These are phyloP conservation scores for Sutorius eximius DNA, from an alignment of 1,284 basidiomycete genomes.

Conservation along the genomic window DNA sequence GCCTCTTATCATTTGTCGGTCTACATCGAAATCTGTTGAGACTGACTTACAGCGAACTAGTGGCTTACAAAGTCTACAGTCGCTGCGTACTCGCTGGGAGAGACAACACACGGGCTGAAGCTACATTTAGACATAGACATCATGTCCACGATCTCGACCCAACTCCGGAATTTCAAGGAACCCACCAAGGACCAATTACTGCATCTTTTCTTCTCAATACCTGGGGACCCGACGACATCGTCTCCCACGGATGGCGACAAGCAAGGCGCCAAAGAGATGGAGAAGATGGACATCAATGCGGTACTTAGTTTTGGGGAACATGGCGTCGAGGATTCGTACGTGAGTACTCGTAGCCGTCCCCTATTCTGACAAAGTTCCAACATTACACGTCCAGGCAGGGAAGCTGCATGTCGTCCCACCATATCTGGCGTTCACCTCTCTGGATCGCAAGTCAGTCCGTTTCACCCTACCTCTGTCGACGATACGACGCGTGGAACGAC, in stretches of 20 bases:
- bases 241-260: slow-evolving; percentile 25
- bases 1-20: neutral
- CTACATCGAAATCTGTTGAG: slow-evolving; percentile 9
- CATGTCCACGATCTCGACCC: slow-evolving; percentile 80
- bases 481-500: slow-evolving; percentile 91
- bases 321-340: slow-evolving; percentile 89
- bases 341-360: slow-evolving; percentile 43
- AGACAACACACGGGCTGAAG: neutral
- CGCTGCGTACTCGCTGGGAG: neutral
- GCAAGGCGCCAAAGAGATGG: slow-evolving; percentile 40
- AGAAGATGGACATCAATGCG: slow-evolving; percentile 89
- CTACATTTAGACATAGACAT: slow-evolving; percentile 3
- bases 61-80: neutral
- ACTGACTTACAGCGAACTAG: slow-evolving; percentile 5
- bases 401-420: slow-evolving; percentile 88
- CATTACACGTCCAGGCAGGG: slow-evolving; percentile 64
- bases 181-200: slow-evolving; percentile 83
- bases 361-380: neutral
- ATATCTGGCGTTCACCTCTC: slow-evolving; percentile 88
- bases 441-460: slow-evolving; percentile 90
- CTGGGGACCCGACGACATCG: slow-evolving; percentile 35
- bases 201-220: slow-evolving; percentile 83
- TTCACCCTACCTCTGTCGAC: slow-evolving; percentile 93
- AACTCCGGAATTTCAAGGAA: slow-evolving; percentile 87
- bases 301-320: slow-evolving; percentile 79